Evolutionary conservation across 768 basidiomycete genomes (phyloP).

Genomic region (Vararia minispora): DNA sequence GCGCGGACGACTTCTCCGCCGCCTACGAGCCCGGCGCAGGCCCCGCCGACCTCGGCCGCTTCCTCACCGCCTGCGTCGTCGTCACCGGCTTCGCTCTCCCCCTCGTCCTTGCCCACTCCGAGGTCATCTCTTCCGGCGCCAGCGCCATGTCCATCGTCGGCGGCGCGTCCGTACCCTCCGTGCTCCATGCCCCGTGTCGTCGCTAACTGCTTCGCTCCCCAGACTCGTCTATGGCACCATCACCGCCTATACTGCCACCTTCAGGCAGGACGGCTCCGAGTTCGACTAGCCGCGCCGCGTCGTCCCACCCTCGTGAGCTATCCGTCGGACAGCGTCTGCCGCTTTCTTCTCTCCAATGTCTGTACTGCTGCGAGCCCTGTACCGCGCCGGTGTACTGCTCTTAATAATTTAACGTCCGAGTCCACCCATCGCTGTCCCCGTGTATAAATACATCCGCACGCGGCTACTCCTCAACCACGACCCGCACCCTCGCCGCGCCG

Average conservation of each 20-base stretch:
- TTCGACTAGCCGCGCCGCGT: too few relatives aligned
- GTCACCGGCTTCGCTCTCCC: slow-evolving; percentile 92
- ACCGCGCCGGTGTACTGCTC: too few relatives aligned
- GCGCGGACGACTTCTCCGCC: slow-evolving; percentile 76
- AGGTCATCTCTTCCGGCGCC: slow-evolving; percentile 73
- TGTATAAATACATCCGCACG: too few relatives aligned
- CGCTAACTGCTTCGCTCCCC: slow-evolving; percentile 1
- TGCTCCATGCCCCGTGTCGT: background rate
- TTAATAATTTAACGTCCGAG: background rate
- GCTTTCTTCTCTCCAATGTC: background rate
- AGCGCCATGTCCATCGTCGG: slow-evolving; percentile 93
- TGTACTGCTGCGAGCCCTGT: slow-evolving; percentile 4
- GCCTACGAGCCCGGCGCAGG: slow-evolving; percentile 62
- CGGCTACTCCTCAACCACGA: too few relatives aligned
- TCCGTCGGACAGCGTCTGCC: background rate
- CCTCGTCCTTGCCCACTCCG: slow-evolving; percentile 84
- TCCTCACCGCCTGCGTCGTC: slow-evolving; percentile 84
- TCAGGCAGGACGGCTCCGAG: slow-evolving; percentile 74
- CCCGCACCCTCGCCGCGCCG: too few relatives aligned
- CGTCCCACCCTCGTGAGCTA: too few relatives aligned
- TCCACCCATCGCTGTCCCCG: too few relatives aligned
- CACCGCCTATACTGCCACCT: slow-evolving; percentile 74
- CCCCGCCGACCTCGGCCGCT: slow-evolving; percentile 84
- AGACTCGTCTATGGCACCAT: slow-evolving; percentile 89
- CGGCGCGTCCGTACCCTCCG: slow-evolving; percentile 56